These are phyloP conservation scores for Areca catechu DNA, from an alignment of 176 grass and related monocot species.

Conservation along the genomic window DNA sequence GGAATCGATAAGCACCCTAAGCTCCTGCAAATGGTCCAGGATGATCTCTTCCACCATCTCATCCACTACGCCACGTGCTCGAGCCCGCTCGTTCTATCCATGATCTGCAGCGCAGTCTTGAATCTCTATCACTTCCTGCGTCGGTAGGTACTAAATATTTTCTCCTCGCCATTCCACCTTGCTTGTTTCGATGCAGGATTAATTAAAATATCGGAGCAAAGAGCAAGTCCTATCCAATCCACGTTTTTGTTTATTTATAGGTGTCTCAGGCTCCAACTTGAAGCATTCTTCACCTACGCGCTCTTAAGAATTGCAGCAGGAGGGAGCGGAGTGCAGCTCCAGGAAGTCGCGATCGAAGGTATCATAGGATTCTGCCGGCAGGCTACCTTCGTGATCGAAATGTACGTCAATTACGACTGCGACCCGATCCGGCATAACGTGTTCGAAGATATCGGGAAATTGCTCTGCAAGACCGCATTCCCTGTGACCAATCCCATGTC, in stretches of 20 bases:
- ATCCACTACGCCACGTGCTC: constrained; percentile 46
- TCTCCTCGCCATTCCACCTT: not conserved
- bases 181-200: too few species aligned
- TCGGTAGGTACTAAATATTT: constrained; percentile 18
- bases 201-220: too few species aligned
- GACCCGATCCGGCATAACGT: constrained; percentile 73
- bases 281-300: constrained; percentile 77
- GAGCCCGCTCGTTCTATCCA: constrained; percentile 78
- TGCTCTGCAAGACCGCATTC: constrained; percentile 81
- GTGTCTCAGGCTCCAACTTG: constrained; percentile 75
- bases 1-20: constrained; percentile 62
- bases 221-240: too few species aligned
- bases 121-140: constrained; percentile 89
- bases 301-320: constrained; percentile 46
- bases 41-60: constrained; percentile 78
- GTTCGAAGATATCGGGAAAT: constrained; percentile 58
- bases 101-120: constrained; percentile 88
- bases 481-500: constrained; percentile 38
- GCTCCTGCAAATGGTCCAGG: constrained; percentile 69
- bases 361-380: constrained; percentile 80
- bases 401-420: constrained; percentile 97
- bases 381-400: constrained; percentile 77
- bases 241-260: constrained; percentile 15
- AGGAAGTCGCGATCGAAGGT: constrained; percentile 85
- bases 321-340: constrained; percentile 36